These are phyloP conservation scores for Ophiostoma himal-ulmi DNA, from an alignment of 2,329 filamentous ascomycete species.

Conservation along the genomic window DNA sequence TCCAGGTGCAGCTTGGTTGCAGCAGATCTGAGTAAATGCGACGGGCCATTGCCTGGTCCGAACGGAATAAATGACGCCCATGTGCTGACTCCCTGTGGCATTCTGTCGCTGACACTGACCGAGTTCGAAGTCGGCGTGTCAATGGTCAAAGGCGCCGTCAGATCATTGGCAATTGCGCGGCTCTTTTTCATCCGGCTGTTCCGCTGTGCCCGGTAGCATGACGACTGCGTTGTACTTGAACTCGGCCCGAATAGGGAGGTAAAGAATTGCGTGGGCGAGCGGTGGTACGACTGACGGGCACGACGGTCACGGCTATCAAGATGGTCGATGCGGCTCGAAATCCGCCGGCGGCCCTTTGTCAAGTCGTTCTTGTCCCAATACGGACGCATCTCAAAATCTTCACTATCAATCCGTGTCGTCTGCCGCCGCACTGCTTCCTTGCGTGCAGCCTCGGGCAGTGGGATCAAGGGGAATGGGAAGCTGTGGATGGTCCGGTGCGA, in stretches of 20 bases:
- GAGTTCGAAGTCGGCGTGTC: constrained; percentile 1
- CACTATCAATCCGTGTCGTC: neutral
- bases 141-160: constrained; percentile 14
- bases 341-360: neutral
- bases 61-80: constrained; percentile 16
- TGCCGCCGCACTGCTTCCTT: constrained; percentile 27
- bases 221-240: constrained; percentile 14
- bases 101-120: neutral
- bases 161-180: constrained; percentile 6
- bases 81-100: constrained; percentile 10
- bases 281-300: neutral
- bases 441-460: constrained; percentile 32
- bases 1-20: constrained; percentile 22
- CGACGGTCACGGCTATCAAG: neutral
- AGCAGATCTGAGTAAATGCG: constrained; percentile 14
- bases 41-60: constrained; percentile 1
- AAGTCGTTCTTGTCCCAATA: neutral
- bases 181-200: constrained; percentile 15
- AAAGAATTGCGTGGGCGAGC: neutral
- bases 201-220: constrained; percentile 1
- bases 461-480: constrained; percentile 32
- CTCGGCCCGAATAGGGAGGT: neutral
- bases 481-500: constrained; percentile 25
- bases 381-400: neutral
- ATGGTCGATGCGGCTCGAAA: neutral